Evolutionary conservation across 2,329 filamentous ascomycete genomes (phyloP), one percentile per base, ranked within the genome.

Genomic region (Coniochaeta prunicola): DNA sequence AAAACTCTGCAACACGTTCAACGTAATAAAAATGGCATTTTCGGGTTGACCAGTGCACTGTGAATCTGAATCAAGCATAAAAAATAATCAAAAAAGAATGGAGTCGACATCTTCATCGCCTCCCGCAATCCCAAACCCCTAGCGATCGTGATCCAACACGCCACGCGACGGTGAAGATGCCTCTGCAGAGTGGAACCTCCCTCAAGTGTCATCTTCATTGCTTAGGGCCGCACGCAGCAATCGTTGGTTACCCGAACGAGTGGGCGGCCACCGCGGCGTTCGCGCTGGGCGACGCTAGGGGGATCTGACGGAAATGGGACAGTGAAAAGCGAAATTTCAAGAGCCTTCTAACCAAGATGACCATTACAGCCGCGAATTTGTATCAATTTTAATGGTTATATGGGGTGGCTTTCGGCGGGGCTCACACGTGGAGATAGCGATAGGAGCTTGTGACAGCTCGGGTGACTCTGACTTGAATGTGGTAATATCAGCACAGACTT

Each of bases 131-230:
- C 79, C 83, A 86, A 74, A 73, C 82, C 81, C 80, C 77, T 71
- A 77, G 75, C 79, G 77, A 79, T 80, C 83, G 85, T 86, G 73
- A 80, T 88, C 85, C 85, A 84, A 74, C 77, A 76, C 84, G 85
- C 85, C 84, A 87, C 79, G 79, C 80, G 80, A 86, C 82, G 85
- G 84, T 83, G 84, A 82, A 84, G 80, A 85, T 77, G 72, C 73
- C 84, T 87, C 82, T 88, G 85, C 84, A 85, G 83, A 86, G 85
- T 88, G 82, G 87, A 75, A 59, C 85, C 85, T 86, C 84, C 80
- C 85, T 88, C 79, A 84, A 87, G 84, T 68, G 71, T 88, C 68
- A 77, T 83, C 82, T 83, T 81, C 85, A 86, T 82, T 84, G 81
- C 85, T 86, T 82, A 87, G 74, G 83, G 78, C 74, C 74, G 72